Evolutionary conservation across 208 protist species (phyloP).

Genomic region (Leishmania mexicana): DNA sequence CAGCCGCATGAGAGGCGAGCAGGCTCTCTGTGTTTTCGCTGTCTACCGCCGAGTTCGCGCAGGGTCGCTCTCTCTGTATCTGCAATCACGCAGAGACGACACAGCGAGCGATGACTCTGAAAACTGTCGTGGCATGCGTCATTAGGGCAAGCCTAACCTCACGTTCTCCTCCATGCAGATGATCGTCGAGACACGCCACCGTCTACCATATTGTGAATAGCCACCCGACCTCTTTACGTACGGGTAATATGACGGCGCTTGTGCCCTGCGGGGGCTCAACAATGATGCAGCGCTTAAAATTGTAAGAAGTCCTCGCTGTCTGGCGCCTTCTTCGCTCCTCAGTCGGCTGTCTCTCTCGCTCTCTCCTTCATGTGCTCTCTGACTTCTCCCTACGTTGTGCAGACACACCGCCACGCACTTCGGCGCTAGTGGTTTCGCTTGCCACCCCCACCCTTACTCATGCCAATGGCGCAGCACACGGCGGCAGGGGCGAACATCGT

Average conservation of each 20-base stretch:
- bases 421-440: background rate
- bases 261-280: too few relatives aligned
- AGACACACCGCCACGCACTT: background rate
- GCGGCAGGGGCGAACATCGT: background rate
- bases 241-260: too few relatives aligned
- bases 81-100: too few relatives aligned
- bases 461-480: background rate
- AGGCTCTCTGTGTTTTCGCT: background rate
- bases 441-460: background rate
- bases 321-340: too few relatives aligned
- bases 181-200: too few relatives aligned
- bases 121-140: background rate
- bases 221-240: too few relatives aligned
- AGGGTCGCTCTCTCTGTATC: background rate
- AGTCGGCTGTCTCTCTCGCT: background rate
- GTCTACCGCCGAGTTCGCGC: too few relatives aligned
- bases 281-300: too few relatives aligned
- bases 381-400: background rate
- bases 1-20: background rate
- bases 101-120: background rate
- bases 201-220: too few relatives aligned
- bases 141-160: too few relatives aligned
- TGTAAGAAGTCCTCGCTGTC: too few relatives aligned
- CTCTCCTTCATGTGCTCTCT: background rate
- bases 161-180: too few relatives aligned